Conservation (phyloP, 1,139 yeast genomes). For the Fermentozyma sake region DNA sequence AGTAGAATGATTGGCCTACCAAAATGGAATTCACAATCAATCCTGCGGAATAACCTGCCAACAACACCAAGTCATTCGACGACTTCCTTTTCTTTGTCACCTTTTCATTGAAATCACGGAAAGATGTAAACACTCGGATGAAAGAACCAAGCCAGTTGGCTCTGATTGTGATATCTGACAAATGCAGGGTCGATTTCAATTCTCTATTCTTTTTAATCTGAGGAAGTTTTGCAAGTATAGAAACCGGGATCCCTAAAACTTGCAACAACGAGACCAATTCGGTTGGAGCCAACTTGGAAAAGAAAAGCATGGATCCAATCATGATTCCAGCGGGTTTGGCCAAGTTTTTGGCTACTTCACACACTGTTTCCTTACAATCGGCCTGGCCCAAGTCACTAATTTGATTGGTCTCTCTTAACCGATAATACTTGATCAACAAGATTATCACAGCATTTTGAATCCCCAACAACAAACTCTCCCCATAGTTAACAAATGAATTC, state of each 20-base stretch:
- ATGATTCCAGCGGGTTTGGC: slow-evolving; percentile 25
- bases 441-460: slow-evolving; percentile 37
- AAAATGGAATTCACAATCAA: slow-evolving; percentile 19
- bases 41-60: slow-evolving; percentile 20
- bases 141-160: slow-evolving; percentile 54
- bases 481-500: slow-evolving; percentile 38
- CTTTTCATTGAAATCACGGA: slow-evolving; percentile 21
- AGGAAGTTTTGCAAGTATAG: slow-evolving; percentile 51
- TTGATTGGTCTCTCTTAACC: slow-evolving; percentile 20
- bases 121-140: slow-evolving; percentile 55
- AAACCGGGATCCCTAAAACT: slow-evolving; percentile 49
- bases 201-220: slow-evolving; percentile 47
- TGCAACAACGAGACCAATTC: slow-evolving; percentile 35
- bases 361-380: slow-evolving; percentile 12
- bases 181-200: slow-evolving; percentile 50
- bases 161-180: slow-evolving; percentile 49
- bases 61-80: slow-evolving; percentile 16
- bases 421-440: slow-evolving; percentile 34
- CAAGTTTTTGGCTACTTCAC: slow-evolving; percentile 3
- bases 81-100: slow-evolving; percentile 5
- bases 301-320: slow-evolving; percentile 23
- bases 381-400: slow-evolving; percentile 10
- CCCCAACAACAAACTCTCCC: slow-evolving; percentile 40
- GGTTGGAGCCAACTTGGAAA: slow-evolving; percentile 31
- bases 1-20: slow-evolving; percentile 17